phyloP scores from a whole-genome alignment of 202 grass and related monocot genomes.

The Saccharum hybrid region DNA sequence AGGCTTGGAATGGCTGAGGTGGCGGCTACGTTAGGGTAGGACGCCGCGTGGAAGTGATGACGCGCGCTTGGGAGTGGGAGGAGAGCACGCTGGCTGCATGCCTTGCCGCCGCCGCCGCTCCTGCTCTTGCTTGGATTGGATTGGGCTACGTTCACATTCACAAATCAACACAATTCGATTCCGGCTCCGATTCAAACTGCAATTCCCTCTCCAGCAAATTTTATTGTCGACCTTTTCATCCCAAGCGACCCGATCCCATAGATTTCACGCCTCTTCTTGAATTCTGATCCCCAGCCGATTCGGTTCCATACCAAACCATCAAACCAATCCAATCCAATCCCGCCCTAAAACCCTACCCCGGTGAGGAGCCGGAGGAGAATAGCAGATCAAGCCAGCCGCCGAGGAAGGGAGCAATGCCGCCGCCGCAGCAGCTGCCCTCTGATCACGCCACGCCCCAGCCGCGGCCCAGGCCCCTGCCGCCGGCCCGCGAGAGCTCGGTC shows the following conservation, averaged over 20 bases:
- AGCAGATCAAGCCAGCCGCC: no score
- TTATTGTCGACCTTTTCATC: no score
- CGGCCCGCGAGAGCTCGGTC: neutral
- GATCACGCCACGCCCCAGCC: neutral
- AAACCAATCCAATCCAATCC: neutral
- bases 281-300: neutral
- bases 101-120: no score
- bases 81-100: neutral
- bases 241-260: no score
- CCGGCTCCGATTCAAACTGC: neutral
- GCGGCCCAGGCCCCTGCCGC: no score
- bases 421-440: constrained; percentile 28
- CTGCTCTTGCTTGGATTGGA: no score
- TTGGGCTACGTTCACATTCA: no score
- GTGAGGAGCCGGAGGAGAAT: no score
- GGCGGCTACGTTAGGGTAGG: no score
- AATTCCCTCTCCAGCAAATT: neutral
- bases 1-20: neutral
- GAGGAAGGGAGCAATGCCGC: constrained; percentile 34
- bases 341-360: constrained; percentile 28
- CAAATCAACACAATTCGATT: no score
- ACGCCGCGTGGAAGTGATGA: neutral
- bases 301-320: neutral
- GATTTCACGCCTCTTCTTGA: neutral
- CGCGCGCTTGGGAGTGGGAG: no score